phyloP scores from a whole-genome alignment of 805 yeast species.

The Candida succiphila region DNA sequence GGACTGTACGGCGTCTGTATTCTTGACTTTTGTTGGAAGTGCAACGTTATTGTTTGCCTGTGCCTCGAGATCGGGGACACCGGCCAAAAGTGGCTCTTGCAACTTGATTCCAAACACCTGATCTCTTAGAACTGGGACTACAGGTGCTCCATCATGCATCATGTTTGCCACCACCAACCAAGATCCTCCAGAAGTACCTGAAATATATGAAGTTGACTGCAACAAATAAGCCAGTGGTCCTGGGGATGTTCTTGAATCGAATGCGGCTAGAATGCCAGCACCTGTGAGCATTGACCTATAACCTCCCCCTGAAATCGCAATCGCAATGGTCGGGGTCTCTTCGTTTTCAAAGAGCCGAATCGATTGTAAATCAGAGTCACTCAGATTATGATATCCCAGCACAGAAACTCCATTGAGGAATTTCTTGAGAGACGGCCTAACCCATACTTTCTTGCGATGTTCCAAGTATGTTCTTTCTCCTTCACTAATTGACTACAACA shows the following conservation, averaged over 20 bases:
- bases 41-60: constrained; percentile 5
- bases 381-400: too few species aligned
- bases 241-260: constrained; percentile 32
- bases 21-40: too few species aligned
- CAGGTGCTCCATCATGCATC: constrained; percentile 26
- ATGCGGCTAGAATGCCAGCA: constrained; percentile 44
- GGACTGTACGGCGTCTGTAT: too few species aligned
- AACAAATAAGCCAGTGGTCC: constrained; percentile 38
- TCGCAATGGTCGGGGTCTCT: constrained; percentile 25
- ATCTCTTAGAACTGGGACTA: constrained; percentile 15
- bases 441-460: too few species aligned
- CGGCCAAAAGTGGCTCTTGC: constrained; percentile 39
- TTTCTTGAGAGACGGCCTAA: too few species aligned
- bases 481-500: too few species aligned
- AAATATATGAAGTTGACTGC: constrained; percentile 45
- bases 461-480: too few species aligned
- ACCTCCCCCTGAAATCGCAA: constrained; percentile 42
- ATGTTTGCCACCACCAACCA: constrained; percentile 51
- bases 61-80: constrained; percentile 45
- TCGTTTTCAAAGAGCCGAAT: too few species aligned
- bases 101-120: too few species aligned
- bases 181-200: constrained; percentile 66
- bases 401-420: too few species aligned
- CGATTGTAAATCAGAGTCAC: too few species aligned
- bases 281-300: constrained; percentile 51